phyloP scores from a whole-genome alignment of 1,139 yeast species.

The Kurtzmaniella quercitrusa region DNA sequence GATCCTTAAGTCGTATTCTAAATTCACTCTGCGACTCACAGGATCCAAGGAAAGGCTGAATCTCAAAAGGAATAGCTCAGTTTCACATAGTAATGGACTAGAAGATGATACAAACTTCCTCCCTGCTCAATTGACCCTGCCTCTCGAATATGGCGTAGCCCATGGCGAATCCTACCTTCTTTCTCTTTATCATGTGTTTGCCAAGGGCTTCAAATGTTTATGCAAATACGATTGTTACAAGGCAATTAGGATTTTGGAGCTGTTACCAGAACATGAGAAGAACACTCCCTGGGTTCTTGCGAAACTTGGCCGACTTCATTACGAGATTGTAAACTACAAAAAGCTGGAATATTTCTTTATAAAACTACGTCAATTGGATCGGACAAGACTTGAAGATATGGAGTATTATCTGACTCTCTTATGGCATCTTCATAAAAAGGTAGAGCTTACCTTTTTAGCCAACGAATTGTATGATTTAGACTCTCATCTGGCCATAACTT shows the following conservation, averaged over 20 bases:
- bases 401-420: slow-evolving; percentile 84
- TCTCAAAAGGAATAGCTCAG: slow-evolving; percentile 35
- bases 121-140: slow-evolving; percentile 3
- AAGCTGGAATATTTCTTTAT: slow-evolving; percentile 66
- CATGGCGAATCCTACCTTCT: slow-evolving; percentile 41
- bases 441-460: slow-evolving; percentile 75
- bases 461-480: slow-evolving; percentile 73
- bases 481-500: slow-evolving; percentile 69
- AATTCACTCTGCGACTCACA: slow-evolving; percentile 39
- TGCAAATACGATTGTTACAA: slow-evolving; percentile 72
- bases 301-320: slow-evolving; percentile 74
- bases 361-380: slow-evolving; percentile 61
- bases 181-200: slow-evolving; percentile 55
- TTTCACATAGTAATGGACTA: slow-evolving; percentile 6
- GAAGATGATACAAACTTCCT: slow-evolving; percentile 5
- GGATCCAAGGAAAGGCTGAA: slow-evolving; percentile 29
- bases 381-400: slow-evolving; percentile 86
- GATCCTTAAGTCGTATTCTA: slow-evolving; percentile 26
- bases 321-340: slow-evolving; percentile 82
- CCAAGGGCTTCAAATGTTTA: slow-evolving; percentile 62
- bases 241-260: slow-evolving; percentile 66
- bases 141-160: slow-evolving; percentile 1
- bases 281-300: slow-evolving; percentile 86
- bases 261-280: slow-evolving; percentile 59
- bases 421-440: slow-evolving; percentile 88